phyloP scores from a whole-genome alignment of 495 filamentous ascomycete species.

The Hypoxylon perforatum region DNA sequence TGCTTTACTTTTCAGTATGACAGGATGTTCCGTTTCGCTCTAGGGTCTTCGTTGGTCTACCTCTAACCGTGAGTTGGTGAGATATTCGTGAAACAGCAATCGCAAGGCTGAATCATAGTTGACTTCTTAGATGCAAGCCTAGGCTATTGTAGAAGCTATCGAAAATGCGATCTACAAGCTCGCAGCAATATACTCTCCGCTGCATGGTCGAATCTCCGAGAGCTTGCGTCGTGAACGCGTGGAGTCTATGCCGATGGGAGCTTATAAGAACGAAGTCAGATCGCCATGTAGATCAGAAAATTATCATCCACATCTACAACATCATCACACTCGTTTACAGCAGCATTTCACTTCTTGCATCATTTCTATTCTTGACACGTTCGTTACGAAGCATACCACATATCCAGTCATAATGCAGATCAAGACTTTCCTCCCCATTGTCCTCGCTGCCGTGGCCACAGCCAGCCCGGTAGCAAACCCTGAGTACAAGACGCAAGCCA shows the following conservation, averaged over 20 bases:
- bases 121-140: conserved; percentile 21
- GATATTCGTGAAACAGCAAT: conserved; percentile 26
- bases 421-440: conserved; percentile 34
- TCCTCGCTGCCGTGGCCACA: conserved; percentile 34
- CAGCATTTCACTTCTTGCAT: background rate
- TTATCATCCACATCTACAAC: conserved; percentile 5
- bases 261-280: conserved; percentile 29
- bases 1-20: background rate
- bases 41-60: background rate
- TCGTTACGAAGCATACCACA: background rate
- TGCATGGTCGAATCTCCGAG: conserved; percentile 18
- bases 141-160: conserved; percentile 27
- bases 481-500: no score
- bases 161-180: conserved; percentile 33
- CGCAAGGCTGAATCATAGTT: conserved; percentile 30
- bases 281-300: conserved; percentile 8
- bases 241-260: background rate
- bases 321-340: background rate
- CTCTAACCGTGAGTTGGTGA: background rate
- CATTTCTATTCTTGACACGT: background rate
- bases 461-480: conserved; percentile 39
- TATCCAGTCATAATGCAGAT: conserved; percentile 35
- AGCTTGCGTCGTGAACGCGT: background rate
- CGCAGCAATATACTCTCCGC: conserved; percentile 4
- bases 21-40: no score